Evolutionary conservation across 2,329 filamentous ascomycete genomes (phyloP).

Genomic region (Nothomitra cinnamomea): DNA sequence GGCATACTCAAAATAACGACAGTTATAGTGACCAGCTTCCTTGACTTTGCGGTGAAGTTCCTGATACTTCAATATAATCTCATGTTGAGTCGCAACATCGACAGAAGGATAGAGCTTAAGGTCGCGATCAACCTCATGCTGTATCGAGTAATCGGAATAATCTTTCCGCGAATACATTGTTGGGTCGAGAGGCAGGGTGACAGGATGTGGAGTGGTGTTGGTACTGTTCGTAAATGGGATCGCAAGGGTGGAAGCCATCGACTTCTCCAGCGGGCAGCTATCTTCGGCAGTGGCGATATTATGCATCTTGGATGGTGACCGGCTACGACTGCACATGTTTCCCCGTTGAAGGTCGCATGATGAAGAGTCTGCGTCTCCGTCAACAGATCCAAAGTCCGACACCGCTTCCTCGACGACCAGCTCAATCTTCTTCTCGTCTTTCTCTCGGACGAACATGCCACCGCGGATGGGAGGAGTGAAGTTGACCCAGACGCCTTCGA

Average conservation of each 20-base stretch:
- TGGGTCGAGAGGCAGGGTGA: neutral
- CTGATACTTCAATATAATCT: conserved; percentile 39
- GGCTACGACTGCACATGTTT: neutral
- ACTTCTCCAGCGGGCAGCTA: neutral
- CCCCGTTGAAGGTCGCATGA: neutral
- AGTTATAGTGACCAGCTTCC: conserved; percentile 40
- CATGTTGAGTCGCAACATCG: conserved; percentile 34
- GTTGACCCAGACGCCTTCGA: conserved; percentile 22
- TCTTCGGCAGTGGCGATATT: neutral
- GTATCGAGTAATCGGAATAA: neutral
- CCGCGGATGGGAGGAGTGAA: conserved; percentile 23
- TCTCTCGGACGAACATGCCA: conserved; percentile 5
- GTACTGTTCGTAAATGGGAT: neutral
- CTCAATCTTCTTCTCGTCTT: conserved; percentile 1
- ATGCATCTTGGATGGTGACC: neutral
- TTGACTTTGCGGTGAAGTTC: conserved; percentile 36
- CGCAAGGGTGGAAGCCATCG: neutral
- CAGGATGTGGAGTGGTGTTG: neutral
- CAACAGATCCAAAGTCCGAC: neutral
- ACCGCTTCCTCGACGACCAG: neutral
- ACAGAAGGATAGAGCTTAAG: conserved; percentile 31
- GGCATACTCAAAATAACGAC: conserved; percentile 39
- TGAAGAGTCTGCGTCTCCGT: neutral
- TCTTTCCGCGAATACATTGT: neutral
- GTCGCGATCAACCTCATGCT: conserved; percentile 21